Conservation (phyloP, 345 rosid species). For the Pistacia vera region DNA sequence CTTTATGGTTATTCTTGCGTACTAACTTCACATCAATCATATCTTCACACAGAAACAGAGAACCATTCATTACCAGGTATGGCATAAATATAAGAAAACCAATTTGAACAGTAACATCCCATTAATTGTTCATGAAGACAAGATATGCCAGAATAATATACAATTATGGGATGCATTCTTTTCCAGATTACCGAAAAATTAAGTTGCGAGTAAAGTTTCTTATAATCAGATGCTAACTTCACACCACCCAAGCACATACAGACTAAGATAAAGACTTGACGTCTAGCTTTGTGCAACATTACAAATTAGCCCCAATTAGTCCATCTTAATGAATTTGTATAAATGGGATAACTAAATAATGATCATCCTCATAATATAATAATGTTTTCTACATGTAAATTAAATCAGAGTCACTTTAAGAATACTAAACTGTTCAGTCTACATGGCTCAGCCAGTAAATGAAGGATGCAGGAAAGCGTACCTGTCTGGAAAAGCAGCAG, state of each 20-base stretch:
- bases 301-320: not conserved
- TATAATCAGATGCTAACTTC: not conserved
- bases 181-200: not conserved
- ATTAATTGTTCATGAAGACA: no score
- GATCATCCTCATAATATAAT: not conserved
- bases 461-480: slow-evolving; percentile 20
- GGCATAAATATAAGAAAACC: no score
- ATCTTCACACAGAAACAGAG: no score
- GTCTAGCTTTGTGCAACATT: not conserved
- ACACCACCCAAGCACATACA: not conserved
- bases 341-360: not conserved
- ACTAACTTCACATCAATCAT: no score
- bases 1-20: no score
- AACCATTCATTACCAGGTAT: no score
- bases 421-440: not conserved
- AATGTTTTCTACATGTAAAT: not conserved
- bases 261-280: not conserved
- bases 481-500: slow-evolving; percentile 99
- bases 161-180: no score
- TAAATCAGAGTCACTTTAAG: not conserved
- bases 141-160: no score
- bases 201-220: not conserved
- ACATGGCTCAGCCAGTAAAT: not conserved
- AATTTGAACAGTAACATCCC: no score
- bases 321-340: not conserved